A percentile compares a stretch with the other conserved stretches of the same genome.
These are phyloP conservation scores for Thraustochytrium sp. DNA, from an alignment of 352 stramenopile species.

Conservation along the genomic window DNA sequence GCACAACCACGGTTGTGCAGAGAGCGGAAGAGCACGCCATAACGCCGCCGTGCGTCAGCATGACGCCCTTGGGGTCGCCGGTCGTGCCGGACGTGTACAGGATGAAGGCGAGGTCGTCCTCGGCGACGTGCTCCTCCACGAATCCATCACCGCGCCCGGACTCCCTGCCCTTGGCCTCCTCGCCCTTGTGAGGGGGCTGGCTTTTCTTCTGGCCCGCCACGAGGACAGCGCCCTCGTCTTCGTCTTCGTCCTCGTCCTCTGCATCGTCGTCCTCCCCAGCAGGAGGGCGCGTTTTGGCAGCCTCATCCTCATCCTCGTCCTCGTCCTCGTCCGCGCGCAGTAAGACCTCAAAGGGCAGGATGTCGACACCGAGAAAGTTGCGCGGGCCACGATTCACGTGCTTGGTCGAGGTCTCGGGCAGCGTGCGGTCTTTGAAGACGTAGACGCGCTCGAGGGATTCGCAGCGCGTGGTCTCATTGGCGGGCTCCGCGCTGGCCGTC, in stretches of 20 bases:
- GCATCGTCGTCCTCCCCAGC: too few relatives aligned
- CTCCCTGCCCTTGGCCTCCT: background rate
- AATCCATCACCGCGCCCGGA: background rate
- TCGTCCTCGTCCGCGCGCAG: background rate
- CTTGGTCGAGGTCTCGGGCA: background rate
- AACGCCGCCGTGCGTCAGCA: slow-evolving; percentile 58
- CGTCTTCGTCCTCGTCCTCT: too few relatives aligned
- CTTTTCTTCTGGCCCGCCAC: too few relatives aligned
- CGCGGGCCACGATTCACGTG: slow-evolving; percentile 31
- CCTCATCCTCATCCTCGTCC: slow-evolving; percentile 46
- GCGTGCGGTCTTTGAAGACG: slow-evolving; percentile 35
- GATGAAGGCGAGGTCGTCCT: slow-evolving; percentile 61
- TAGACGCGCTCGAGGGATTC: background rate
- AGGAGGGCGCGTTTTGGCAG: too few relatives aligned
- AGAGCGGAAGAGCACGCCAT: slow-evolving; percentile 11
- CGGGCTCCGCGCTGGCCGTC: background rate
- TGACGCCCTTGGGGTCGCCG: slow-evolving; percentile 70
- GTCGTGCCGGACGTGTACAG: slow-evolving; percentile 77
- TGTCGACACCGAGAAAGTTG: background rate
- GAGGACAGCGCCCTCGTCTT: too few relatives aligned
- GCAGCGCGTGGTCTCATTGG: background rate
- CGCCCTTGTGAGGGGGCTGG: too few relatives aligned
- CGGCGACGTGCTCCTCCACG: background rate
- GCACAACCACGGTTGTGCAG: slow-evolving; percentile 31
- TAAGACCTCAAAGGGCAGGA: slow-evolving; percentile 27